Conservation (phyloP, 441 rosid genomes). For the Theobroma grandiflorum region DNA sequence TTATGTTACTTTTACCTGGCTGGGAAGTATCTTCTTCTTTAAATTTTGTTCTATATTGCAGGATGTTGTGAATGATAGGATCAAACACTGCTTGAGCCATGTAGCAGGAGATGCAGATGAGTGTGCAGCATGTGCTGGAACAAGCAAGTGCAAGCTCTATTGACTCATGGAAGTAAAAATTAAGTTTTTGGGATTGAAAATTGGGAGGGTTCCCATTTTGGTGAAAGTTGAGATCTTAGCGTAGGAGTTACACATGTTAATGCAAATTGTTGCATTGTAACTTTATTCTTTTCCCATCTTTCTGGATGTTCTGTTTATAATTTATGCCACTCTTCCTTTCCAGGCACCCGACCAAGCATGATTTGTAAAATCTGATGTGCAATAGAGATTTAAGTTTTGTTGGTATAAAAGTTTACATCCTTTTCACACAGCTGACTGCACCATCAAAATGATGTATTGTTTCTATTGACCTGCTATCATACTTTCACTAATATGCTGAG, state of each 20-base stretch:
- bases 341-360: background rate
- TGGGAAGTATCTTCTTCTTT: too few relatives aligned
- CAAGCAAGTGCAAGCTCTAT: conserved; percentile 85
- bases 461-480: background rate
- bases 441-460: background rate
- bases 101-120: conserved; percentile 79
- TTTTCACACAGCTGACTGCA: background rate
- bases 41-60: conserved; percentile 34
- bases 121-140: conserved; percentile 81
- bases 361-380: conserved; percentile 6
- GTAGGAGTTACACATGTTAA: background rate
- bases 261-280: background rate
- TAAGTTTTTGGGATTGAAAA: background rate
- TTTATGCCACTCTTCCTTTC: background rate
- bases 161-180: background rate
- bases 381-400: background rate
- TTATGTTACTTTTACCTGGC: background rate
- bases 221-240: background rate
- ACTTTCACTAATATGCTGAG: background rate
- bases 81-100: conserved; percentile 76
- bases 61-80: conserved; percentile 86
- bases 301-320: background rate
- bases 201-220: background rate
- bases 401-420: background rate
- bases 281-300: background rate